Evolutionary conservation across 345 rosid species (phyloP), one percentile per base, ranked within the genome.

Genomic region (Lagerstroemia speciosa): DNA sequence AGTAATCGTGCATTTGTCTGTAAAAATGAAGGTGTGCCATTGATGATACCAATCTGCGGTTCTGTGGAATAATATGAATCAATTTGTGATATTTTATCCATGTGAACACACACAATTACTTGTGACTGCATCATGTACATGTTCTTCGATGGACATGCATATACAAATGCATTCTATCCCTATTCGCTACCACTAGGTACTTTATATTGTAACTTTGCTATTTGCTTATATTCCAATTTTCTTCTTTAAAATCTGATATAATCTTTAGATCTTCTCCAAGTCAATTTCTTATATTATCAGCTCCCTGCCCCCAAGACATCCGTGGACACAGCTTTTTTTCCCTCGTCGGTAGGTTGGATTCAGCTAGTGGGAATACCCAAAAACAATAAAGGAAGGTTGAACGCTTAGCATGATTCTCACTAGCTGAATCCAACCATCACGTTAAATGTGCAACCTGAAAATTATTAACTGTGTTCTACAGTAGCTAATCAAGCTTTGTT

Each of bases 1-100:
- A 80, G 69, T 61, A 65, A 77, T 48, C 81, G 72, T 12, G 62
- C 78, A 64, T 77, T 79, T 61, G 64, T 70, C 74, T 29, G 63
- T 78, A 88, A 71, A 78, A 73, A 76, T 41, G 78, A 81, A 78
- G 94, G 98, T 92, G 78, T 46, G 67, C 46, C 37, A 48, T 27
- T 19, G 16, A 32, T 69, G 31, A 55, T 45, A 45, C 34, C 72
- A 61, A 38, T 67, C 43, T 33, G 29, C 12, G 57, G 46, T n/a
- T 67, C n/a, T n/a, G n/a, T n/a, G n/a, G n/a, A n/a, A n/a, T n/a
- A n/a, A 38, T 43, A 27, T n/a, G 12, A 22, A 53, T 14, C n/a
- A 8, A n/a, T n/a, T 24, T n/a, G 29, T 48, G 53, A 32, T 22
- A 31, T 26, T 38, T 41, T 46, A 6, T 6, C 0, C 31, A 24